Evolutionary conservation across 2,329 filamentous ascomycete genomes (phyloP).

Genomic region (Arthrobotrys iridis): DNA sequence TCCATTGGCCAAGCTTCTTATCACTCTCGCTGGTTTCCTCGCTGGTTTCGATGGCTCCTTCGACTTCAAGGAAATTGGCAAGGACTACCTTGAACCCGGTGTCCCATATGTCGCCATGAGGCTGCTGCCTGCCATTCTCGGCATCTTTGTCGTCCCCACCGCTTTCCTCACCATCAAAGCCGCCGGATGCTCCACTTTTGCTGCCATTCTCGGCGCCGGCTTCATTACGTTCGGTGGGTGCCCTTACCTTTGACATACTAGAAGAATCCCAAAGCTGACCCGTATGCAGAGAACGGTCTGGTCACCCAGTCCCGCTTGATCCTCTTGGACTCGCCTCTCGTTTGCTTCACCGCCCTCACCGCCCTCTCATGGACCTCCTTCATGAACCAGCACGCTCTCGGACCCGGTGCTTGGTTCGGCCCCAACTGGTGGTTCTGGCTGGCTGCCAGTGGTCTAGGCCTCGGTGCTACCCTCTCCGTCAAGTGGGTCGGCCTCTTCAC

Average conservation of each 20-base stretch:
- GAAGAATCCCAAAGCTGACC: conserved; percentile 55
- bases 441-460: conserved; percentile 80
- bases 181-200: conserved; percentile 84
- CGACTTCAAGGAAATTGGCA: conserved; percentile 99
- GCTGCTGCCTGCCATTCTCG: conserved; percentile 87
- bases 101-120: conserved; percentile 99
- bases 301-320: conserved; percentile 95
- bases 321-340: conserved; percentile 91
- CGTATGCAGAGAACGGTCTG: conserved; percentile 82
- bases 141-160: conserved; percentile 85
- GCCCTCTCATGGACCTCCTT: conserved; percentile 91
- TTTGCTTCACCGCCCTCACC: conserved; percentile 92
- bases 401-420: conserved; percentile 85
- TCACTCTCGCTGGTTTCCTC: conserved; percentile 92
- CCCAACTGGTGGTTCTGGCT: conserved; percentile 99
- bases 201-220: conserved; percentile 81
- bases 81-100: conserved; percentile 93
- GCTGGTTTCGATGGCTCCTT: conserved; percentile 95
- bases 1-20: conserved; percentile 93
- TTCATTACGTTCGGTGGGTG: conserved; percentile 86
- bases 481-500: conserved; percentile 99
- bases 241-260: background rate
- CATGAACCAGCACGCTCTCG: conserved; percentile 95
- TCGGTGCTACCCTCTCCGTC: conserved; percentile 91
- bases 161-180: conserved; percentile 97